Percentiles rank a stretch among this genome's conserved stretches.
Evolutionary conservation across 2,329 filamentous ascomycete genomes (phyloP).

Genomic region (Xylariaceae sp.): DNA sequence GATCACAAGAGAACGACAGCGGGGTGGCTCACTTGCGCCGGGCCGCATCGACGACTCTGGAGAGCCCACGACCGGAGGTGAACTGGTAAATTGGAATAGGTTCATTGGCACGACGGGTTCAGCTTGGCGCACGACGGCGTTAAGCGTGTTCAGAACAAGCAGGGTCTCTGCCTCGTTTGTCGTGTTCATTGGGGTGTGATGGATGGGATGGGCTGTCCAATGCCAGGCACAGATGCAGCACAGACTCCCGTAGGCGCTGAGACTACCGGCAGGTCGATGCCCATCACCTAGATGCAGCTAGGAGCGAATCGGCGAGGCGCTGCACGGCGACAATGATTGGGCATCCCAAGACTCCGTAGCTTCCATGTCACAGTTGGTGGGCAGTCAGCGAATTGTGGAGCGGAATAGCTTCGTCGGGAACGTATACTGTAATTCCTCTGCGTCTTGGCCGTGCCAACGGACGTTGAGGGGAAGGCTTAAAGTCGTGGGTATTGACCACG

Average conservation of each 20-base stretch:
- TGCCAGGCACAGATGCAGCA: conserved; percentile 11
- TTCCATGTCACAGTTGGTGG: too few species aligned
- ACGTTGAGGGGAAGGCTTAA: too few species aligned
- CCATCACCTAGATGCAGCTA: background rate
- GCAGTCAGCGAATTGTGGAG: too few species aligned
- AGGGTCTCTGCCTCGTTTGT: conserved; percentile 7
- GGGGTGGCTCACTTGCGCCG: conserved; percentile 4
- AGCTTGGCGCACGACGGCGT: conserved; percentile 16
- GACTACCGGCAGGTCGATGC: conserved; percentile 8
- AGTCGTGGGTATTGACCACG: too few species aligned
- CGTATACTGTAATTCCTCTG: too few species aligned
- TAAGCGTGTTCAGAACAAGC: conserved; percentile 9
- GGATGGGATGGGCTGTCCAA: conserved; percentile 1
- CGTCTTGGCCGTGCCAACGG: too few species aligned
- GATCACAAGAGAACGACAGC: conserved; percentile 8
- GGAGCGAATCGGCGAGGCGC: too few species aligned
- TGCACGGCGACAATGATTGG: too few species aligned
- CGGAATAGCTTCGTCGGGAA: too few species aligned
- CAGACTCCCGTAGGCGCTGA: conserved; percentile 7
- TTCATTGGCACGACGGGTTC: conserved; percentile 13
- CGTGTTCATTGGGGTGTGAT: conserved; percentile 2
- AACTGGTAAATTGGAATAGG: conserved; percentile 3
- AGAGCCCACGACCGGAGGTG: conserved; percentile 7
- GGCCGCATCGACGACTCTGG: conserved; percentile 3
- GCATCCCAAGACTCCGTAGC: too few species aligned